Percentiles rank a stretch among this genome's conserved stretches.
Evolutionary conservation across 306 rosid genomes (phyloP).

Genomic region (Begonia peltatifolia): DNA sequence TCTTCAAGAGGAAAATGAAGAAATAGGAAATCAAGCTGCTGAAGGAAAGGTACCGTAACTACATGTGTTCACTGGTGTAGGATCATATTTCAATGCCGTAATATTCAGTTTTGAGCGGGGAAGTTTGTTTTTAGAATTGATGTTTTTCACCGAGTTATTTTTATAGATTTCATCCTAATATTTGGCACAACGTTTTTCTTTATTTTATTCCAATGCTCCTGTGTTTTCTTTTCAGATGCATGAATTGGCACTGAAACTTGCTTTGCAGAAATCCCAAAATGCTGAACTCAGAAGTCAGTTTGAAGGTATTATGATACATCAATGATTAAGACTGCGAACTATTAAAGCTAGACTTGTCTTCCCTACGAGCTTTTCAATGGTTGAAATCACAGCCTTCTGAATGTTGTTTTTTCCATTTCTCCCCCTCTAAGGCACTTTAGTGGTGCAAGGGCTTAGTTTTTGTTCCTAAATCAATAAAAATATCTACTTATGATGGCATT

Average conservation of each 20-base stretch:
- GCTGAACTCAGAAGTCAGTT: slow-evolving; percentile 59
- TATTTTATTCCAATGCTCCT: neutral
- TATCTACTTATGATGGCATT: neutral
- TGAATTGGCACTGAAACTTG: slow-evolving; percentile 68
- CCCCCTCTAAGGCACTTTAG: too few species aligned
- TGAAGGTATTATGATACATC: slow-evolving; percentile 37
- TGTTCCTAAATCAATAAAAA: too few species aligned
- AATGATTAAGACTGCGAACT: too few species aligned
- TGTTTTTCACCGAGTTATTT: neutral
- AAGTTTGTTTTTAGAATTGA: neutral
- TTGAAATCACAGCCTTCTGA: too few species aligned
- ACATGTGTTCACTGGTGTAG: neutral
- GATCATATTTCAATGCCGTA: too few species aligned
- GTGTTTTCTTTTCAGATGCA: slow-evolving; percentile 44
- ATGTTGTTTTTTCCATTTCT: too few species aligned
- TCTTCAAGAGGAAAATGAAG: slow-evolving; percentile 94
- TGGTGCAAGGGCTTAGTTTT: too few species aligned
- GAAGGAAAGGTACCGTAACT: slow-evolving; percentile 68
- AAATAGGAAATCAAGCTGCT: slow-evolving; percentile 90
- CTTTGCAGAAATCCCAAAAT: slow-evolving; percentile 74
- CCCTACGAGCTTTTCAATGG: too few species aligned
- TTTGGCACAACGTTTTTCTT: neutral
- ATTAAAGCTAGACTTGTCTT: too few species aligned
- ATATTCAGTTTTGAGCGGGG: neutral
- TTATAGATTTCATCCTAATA: neutral